Conservation (phyloP, 73 alveolate genomes). For the Paramecium biaurelia region DNA sequence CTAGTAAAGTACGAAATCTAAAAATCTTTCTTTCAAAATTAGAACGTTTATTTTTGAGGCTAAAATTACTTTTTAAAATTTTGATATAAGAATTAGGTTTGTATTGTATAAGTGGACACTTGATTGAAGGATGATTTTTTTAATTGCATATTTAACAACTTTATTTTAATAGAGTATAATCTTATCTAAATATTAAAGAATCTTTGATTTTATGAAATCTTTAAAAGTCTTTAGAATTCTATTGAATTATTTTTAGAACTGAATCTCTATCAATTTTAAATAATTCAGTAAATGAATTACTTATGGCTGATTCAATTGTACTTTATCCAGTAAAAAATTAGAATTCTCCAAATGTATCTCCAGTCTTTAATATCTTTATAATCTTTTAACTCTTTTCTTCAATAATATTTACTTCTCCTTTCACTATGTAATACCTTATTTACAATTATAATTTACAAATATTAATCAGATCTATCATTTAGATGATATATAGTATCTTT, state of each 20-base stretch:
- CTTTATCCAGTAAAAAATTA: constrained; percentile 28
- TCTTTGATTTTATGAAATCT: constrained; percentile 8
- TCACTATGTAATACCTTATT: not conserved
- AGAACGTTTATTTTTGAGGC: not conserved
- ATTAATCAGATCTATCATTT: not conserved
- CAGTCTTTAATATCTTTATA: not conserved
- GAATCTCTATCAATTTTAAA: constrained; percentile 21
- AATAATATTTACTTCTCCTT: not conserved
- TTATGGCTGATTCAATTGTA: not conserved
- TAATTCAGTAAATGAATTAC: not conserved
- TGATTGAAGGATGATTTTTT: not conserved
- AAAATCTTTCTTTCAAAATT: not conserved
- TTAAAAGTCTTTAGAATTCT: constrained; percentile 33
- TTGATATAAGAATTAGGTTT: not conserved
- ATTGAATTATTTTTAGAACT: not conserved
- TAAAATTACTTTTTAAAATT: not conserved
- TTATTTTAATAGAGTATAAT: not conserved
- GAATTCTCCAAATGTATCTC: constrained; percentile 34
- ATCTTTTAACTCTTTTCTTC: not conserved
- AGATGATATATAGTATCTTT: not conserved
- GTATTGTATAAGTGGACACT: not conserved
- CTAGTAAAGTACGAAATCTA: not conserved
- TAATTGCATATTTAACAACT: not conserved
- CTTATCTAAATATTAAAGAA: not conserved
- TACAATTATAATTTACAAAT: not conserved